Percentiles rank a stretch among this genome's conserved stretches.
phyloP scores from a whole-genome alignment of 495 filamentous ascomycete species.

The Ascodesmis nigricans region DNA sequence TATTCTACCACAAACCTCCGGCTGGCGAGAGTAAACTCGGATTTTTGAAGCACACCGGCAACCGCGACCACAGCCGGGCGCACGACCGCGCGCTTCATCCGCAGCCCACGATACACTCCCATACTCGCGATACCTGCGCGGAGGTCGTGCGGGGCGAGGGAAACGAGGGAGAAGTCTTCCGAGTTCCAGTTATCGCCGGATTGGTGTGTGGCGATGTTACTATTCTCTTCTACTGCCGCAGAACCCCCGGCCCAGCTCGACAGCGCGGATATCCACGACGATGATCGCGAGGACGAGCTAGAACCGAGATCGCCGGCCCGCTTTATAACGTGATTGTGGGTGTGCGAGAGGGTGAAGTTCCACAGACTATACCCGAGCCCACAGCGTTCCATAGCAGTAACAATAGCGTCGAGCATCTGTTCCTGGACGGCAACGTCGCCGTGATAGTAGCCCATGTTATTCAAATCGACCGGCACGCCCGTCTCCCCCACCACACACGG shows the following conservation, averaged over 20 bases:
- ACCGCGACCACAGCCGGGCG: constrained; percentile 18
- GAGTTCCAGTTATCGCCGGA: constrained; percentile 64
- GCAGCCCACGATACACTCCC: constrained; percentile 13
- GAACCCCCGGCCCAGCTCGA: constrained; percentile 10
- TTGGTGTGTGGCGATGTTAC: constrained; percentile 27
- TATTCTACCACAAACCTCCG: constrained; percentile 14
- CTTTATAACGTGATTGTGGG: constrained; percentile 15
- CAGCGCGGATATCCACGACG: constrained; percentile 18
- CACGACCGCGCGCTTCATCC: constrained; percentile 12
- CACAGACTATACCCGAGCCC: constrained; percentile 16
- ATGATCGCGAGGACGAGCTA: no score
- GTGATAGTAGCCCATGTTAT: constrained; percentile 22
- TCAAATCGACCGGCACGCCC: not conserved
- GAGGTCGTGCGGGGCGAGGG: constrained; percentile 31
- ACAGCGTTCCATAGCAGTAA: constrained; percentile 31
- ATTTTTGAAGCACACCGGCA: constrained; percentile 12
- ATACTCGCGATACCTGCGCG: not conserved
- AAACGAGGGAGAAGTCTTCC: constrained; percentile 51
- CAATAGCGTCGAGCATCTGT: constrained; percentile 57
- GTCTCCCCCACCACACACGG: not conserved
- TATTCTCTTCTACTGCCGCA: constrained; percentile 25
- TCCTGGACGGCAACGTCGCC: constrained; percentile 59
- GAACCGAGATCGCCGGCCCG: constrained; percentile 14
- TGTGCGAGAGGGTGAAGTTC: constrained; percentile 13
- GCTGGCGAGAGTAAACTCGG: constrained; percentile 14